Percentiles rank a stretch among this genome's conserved stretches.
phyloP scores from a whole-genome alignment of 352 stramenopile genomes.

The Elongisporangium anandrum region DNA sequence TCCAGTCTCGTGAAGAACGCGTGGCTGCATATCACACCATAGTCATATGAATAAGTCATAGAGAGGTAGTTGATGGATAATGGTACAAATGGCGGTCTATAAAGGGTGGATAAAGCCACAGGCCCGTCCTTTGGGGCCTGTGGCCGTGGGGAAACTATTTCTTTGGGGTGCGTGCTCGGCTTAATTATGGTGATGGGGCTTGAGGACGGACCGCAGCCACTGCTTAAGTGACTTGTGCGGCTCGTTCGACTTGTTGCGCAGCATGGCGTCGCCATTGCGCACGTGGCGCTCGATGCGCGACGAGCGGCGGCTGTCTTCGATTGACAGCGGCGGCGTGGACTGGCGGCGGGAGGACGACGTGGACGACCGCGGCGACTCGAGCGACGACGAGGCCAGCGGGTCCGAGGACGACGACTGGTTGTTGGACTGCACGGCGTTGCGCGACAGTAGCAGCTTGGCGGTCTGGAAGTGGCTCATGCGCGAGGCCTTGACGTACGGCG shows the following conservation, averaged over 20 bases:
- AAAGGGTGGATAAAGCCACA: background rate
- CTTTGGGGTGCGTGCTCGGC: background rate
- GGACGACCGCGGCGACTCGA: conserved; percentile 16
- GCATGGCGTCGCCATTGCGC: conserved; percentile 41
- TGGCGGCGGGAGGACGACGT: conserved; percentile 10
- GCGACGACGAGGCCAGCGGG: conserved; percentile 15
- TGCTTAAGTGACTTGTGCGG: conserved; percentile 63
- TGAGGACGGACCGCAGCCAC: conserved; percentile 63
- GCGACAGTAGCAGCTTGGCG: conserved; percentile 62
- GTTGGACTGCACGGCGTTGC: conserved; percentile 32
- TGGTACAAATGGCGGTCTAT: background rate
- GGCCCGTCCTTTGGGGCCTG: background rate
- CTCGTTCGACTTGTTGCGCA: conserved; percentile 52
- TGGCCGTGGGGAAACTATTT: background rate
- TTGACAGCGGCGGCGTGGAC: conserved; percentile 14
- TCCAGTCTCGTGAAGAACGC: background rate
- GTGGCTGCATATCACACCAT: background rate
- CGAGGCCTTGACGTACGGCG: conserved; percentile 71
- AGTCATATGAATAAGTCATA: background rate
- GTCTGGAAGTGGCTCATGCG: conserved; percentile 80
- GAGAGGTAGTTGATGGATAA: background rate
- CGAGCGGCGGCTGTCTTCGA: conserved; percentile 19
- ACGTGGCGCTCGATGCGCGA: conserved; percentile 26
- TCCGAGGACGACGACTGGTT: conserved; percentile 13
- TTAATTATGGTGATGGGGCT: conserved; percentile 6